Conservation (phyloP, 2,329 filamentous ascomycete genomes). For the Tolypocladium sp. region DNA sequence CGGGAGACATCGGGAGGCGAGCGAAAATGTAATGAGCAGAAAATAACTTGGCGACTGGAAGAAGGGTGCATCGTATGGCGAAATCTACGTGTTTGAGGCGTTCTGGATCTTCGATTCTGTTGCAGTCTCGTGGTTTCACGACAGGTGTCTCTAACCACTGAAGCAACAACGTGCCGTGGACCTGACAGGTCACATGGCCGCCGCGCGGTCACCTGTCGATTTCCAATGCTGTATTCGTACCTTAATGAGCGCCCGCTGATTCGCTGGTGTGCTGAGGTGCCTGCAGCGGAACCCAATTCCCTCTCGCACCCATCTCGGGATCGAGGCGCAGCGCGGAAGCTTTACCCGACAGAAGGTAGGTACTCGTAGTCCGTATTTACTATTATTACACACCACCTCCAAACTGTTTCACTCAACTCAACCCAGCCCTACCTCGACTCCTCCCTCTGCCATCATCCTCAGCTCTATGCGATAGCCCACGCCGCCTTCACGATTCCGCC, state of each 20-base stretch:
- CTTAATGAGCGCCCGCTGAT: not conserved
- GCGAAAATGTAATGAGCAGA: not conserved
- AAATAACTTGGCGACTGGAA: not conserved
- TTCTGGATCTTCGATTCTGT: not conserved
- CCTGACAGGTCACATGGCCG: not conserved
- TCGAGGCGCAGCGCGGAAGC: not conserved
- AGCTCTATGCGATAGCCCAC: not conserved
- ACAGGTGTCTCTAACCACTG: not conserved
- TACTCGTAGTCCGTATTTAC: too few species aligned
- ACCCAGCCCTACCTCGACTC: not conserved
- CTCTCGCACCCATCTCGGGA: not conserved
- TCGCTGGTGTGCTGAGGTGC: not conserved
- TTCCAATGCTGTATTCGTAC: not conserved
- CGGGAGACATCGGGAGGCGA: not conserved
- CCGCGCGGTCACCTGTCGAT: not conserved
- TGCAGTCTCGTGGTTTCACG: not conserved
- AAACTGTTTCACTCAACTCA: not conserved
- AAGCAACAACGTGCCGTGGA: not conserved
- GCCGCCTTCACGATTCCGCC: conserved; percentile 23
- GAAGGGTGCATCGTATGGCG: not conserved
- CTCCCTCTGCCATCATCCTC: not conserved
- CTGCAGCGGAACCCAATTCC: not conserved
- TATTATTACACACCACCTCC: not conserved
- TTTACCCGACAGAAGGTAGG: too few species aligned
- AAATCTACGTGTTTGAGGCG: not conserved